Percentiles rank a stretch among this genome's conserved stretches.
These are phyloP conservation scores for Boletus speciosus DNA, from an alignment of 768 basidiomycete genomes.

Conservation along the genomic window DNA sequence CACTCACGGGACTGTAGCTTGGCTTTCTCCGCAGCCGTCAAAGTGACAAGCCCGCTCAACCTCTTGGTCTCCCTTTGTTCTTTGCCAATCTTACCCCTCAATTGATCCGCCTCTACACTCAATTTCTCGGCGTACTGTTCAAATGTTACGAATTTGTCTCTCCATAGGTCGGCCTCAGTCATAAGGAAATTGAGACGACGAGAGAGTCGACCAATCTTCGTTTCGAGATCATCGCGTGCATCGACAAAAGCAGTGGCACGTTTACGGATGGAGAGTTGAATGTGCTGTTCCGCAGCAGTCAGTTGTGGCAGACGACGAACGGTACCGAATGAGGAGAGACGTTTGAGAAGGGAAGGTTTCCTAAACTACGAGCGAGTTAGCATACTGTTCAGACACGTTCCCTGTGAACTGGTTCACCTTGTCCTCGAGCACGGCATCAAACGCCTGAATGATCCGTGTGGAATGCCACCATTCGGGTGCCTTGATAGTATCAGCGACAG, in stretches of 20 bases:
- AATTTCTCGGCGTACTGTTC: conserved; percentile 93
- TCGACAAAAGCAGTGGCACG: conserved; percentile 95
- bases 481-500: conserved; percentile 86
- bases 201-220: conserved; percentile 85
- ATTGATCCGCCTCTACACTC: conserved; percentile 79
- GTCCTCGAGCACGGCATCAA: conserved; percentile 82
- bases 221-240: conserved; percentile 89
- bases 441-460: conserved; percentile 85
- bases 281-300: conserved; percentile 76
- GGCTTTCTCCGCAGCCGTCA: conserved; percentile 75
- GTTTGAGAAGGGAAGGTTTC: conserved; percentile 83
- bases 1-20: conserved; percentile 75
- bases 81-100: conserved; percentile 84
- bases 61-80: conserved; percentile 88
- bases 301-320: conserved; percentile 68
- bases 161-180: conserved; percentile 88
- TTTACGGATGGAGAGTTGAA: conserved; percentile 86
- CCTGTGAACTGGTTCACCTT: conserved; percentile 45
- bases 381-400: background rate
- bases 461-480: conserved; percentile 95
- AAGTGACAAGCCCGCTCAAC: conserved; percentile 70
- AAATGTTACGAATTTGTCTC: conserved; percentile 91
- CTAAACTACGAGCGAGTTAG: conserved; percentile 55
- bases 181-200: conserved; percentile 87
- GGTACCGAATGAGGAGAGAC: conserved; percentile 75